A percentile compares a stretch with the other conserved stretches of the same genome.
phyloP scores from a whole-genome alignment of 2,329 filamentous ascomycete genomes.

The Ilyonectria sp. region DNA sequence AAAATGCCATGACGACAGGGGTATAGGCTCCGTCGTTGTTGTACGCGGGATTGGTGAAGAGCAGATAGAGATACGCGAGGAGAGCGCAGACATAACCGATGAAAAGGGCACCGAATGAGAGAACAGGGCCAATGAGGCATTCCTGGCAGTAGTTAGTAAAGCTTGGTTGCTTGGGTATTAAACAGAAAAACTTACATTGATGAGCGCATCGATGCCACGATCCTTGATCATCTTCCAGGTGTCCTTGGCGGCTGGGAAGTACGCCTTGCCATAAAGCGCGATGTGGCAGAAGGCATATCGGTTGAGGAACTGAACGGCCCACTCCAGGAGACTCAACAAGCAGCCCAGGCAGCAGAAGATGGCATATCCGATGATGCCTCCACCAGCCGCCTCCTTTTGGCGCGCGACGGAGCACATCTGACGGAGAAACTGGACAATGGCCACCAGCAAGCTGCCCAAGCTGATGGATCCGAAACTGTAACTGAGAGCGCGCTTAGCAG shows the following conservation, averaged over 20 bases:
- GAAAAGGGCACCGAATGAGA: conserved; percentile 85
- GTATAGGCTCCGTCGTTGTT: conserved; percentile 79
- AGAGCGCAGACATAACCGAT: conserved; percentile 87
- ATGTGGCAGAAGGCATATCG: conserved; percentile 95
- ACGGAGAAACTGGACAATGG: conserved; percentile 87
- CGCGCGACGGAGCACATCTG: conserved; percentile 87
- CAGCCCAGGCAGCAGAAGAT: conserved; percentile 84
- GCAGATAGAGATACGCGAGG: conserved; percentile 88
- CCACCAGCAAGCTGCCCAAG: conserved; percentile 87
- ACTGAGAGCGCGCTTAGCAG: conserved; percentile 84
- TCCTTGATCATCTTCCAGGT: conserved; percentile 94
- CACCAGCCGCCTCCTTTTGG: conserved; percentile 73
- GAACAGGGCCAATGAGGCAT: conserved; percentile 82
- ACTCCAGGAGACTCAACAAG: conserved; percentile 83
- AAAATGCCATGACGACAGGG: conserved; percentile 84
- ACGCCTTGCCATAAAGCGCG: conserved; percentile 91
- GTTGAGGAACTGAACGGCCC: conserved; percentile 91
- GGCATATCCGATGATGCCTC: conserved; percentile 75
- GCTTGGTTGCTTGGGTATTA: not conserved
- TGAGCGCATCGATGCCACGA: conserved; percentile 89
- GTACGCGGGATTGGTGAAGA: conserved; percentile 85
- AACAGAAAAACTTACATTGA: conserved; percentile 69
- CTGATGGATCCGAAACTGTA: conserved; percentile 95
- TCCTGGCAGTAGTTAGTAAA: conserved; percentile 62
- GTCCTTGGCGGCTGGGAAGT: conserved; percentile 88